Evolutionary conservation across 2,329 filamentous ascomycete genomes (phyloP), one percentile per base, ranked within the genome.

Genomic region (Hymenoscyphus salicellus): DNA sequence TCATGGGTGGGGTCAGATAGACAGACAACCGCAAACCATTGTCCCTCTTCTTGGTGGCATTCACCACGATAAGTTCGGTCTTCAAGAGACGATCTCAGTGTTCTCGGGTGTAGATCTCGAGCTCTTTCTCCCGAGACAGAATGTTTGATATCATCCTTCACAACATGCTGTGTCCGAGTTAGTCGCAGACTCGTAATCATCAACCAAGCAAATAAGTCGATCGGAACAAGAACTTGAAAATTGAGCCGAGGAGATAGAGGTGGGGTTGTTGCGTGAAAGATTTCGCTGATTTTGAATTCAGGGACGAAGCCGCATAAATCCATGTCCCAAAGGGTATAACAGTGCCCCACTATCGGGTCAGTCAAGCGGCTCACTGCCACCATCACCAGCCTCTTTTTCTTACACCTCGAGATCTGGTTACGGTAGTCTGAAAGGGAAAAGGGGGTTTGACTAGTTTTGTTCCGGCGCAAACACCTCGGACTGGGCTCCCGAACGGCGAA

Each of bases 391-490:
- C 46, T 52, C 11, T 26, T 14, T 30, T 52, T 52, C 20, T 23
- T 23, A 20, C 46, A 26, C 20, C 23, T 52, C 23, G 43, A 49
- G 43, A 26, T 20, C 43, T 49, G 43, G 26, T 23, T 49, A 23
- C 43, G 43, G 43, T 49, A 49, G 43, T 49, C 43, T 49, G 43
- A 49, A 38, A 52, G 46, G 46, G n/a, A 8, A 52, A 49, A 52
- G 20, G 46, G 46, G 46, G 20, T 23, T 23, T 26, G 20, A 4
- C 46, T 23, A 52, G n/a, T 52, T 52, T 14, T 52, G 46, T 20
- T 14, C 4, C 20, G 46, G 46, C 46, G 46, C 20, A 23, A 52
- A 52, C 46, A 52, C 46, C 46, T 26, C 46, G 20, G 46, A 52
- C 46, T 52, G 46, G n/a, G 20, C 46, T 52, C 46, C 46, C 46